A percentile compares a stretch with the other conserved stretches of the same genome.
Conservation (phyloP, 1,139 yeast species). For the Lodderomyces parapsilosis region DNA sequence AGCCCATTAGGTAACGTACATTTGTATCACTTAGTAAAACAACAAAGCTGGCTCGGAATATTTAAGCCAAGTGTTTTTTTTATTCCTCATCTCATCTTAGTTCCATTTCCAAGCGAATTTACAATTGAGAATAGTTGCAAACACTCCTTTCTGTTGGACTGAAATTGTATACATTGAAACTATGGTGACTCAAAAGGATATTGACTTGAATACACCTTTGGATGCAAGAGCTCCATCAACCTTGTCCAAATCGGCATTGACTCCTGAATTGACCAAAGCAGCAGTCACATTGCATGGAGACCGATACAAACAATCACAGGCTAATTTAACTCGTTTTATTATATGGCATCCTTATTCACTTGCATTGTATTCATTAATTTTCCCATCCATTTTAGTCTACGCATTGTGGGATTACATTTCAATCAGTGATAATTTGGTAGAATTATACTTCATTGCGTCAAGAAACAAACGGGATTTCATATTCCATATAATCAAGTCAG, state of each 20-base stretch:
- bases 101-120: too few species aligned
- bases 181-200: constrained; percentile 43
- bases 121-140: background rate
- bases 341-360: constrained; percentile 49
- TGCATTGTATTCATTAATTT: constrained; percentile 23
- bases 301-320: constrained; percentile 56
- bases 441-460: constrained; percentile 25
- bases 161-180: background rate
- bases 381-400: constrained; percentile 18
- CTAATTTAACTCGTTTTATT: constrained; percentile 46
- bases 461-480: constrained; percentile 25
- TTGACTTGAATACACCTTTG: constrained; percentile 54
- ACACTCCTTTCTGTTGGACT: too few species aligned
- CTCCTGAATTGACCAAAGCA: constrained; percentile 59
- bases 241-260: constrained; percentile 42
- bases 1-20: too few species aligned
- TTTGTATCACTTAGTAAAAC: too few species aligned
- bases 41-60: background rate
- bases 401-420: constrained; percentile 36
- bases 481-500: constrained; percentile 23
- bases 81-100: constrained; percentile 3
- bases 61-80: too few species aligned
- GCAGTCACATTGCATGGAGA: constrained; percentile 65
- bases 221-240: constrained; percentile 49
- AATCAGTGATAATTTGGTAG: constrained; percentile 35